Conservation (phyloP, 441 rosid genomes). For the Gossypium trilobum region DNA sequence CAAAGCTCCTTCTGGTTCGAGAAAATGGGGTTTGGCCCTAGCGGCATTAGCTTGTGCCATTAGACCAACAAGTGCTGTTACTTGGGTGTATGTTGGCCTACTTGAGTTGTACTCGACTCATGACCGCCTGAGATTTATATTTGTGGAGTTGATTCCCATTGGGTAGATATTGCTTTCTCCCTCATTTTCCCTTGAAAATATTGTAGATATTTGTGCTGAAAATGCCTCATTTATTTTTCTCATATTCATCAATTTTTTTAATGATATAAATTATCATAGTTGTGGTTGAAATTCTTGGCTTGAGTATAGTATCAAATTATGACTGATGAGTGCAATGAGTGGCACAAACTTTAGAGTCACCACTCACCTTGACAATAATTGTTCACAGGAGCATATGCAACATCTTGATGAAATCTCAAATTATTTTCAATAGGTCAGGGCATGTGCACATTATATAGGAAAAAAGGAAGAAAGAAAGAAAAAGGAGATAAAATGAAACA, state of each 20-base stretch:
- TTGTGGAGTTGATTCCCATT: slow-evolving; percentile 54
- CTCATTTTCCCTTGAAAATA: background rate
- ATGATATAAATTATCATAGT: background rate
- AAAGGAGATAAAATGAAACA: background rate
- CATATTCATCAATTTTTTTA: background rate
- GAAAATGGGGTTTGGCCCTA: slow-evolving; percentile 62
- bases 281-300: background rate
- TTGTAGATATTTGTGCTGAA: background rate
- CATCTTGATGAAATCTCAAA: background rate
- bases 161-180: slow-evolving; percentile 45
- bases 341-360: background rate
- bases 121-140: slow-evolving; percentile 44
- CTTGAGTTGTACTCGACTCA: slow-evolving; percentile 49
- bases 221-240: background rate
- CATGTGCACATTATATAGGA: background rate
- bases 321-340: background rate
- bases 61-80: slow-evolving; percentile 81
- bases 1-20: slow-evolving; percentile 30
- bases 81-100: slow-evolving; percentile 75
- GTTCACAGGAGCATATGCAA: background rate
- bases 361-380: background rate
- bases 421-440: background rate
- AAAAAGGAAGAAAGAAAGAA: too few species aligned
- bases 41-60: slow-evolving; percentile 83
- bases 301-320: background rate